phyloP scores from a whole-genome alignment of 257 asterid genomes.

The Solanum appendiculatum region DNA sequence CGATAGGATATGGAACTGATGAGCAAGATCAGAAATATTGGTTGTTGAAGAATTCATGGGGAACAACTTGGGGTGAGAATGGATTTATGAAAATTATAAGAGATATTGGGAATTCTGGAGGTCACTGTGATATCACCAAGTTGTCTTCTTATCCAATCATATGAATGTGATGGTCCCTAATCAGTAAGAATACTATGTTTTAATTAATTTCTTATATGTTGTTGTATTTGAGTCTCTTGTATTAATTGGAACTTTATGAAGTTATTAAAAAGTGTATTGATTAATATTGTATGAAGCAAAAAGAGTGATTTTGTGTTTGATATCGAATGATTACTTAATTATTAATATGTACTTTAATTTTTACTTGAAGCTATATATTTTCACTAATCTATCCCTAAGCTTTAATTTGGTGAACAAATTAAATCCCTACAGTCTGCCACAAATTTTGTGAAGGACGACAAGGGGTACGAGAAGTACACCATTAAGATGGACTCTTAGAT shows the following conservation, averaged over 20 bases:
- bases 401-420: no score
- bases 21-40: conserved; percentile 14
- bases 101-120: conserved; percentile 8
- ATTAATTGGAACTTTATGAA: background rate
- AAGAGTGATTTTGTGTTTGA: no score
- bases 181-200: no score
- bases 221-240: background rate
- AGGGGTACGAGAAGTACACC: no score
- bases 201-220: background rate
- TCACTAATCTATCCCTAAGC: no score
- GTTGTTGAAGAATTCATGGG: conserved; percentile 28
- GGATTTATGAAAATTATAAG: conserved; percentile 21
- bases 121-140: conserved; percentile 20
- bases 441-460: no score
- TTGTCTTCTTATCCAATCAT: conserved; percentile 16
- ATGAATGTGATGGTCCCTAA: no score
- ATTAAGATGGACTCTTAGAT: no score
- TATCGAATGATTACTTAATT: no score
- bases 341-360: no score
- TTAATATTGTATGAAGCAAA: background rate
- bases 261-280: background rate
- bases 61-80: conserved; percentile 23
- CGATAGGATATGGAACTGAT: conserved; percentile 18
- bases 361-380: no score
- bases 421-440: no score